Base-by-base conservation (phyloP, 495 filamentous ascomycete genomes). In the Trichoderma orchidacearum region DNA sequence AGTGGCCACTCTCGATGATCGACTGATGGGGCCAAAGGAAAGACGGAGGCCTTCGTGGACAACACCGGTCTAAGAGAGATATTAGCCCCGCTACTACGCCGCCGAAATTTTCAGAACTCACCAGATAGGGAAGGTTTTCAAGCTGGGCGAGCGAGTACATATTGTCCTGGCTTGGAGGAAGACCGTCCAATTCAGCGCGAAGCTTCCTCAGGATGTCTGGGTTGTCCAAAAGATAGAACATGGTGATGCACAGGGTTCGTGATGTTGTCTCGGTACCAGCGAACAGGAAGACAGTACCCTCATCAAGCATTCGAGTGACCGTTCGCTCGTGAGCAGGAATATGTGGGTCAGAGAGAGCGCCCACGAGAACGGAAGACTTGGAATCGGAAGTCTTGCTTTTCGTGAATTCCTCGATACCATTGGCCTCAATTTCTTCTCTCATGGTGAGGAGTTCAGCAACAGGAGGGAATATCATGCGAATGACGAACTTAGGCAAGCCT, bases 41-140 rank as follows among this genome's bases (percentile, higher is more conserved):
- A 79, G 53, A 1, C 80, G 74, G 9, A 81, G 60, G 0, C 64
- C 63, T 63, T 83, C 81, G 27, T 65, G 60, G 13, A 82, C 65
- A 0, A 72, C 67, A 9, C 66, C 79, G 6, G 60, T 65, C 70
- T 75, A 59, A 15, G 0, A 21, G 41, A 13, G 27, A 56, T 13
- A 45, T 54, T 27, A 30, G 56, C 7, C 13, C 56, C 3, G 51
- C 30, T 13, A 36, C 12, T n/a, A 12, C 30, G 7, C 8, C 21
- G 28, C n/a, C 51, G 21, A n/a, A 41, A 27, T 8, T 17, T 38
- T 41, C 36, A 15, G 2, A 3, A 59, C 60, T 38, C 51, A 64
- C 61, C n/a, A 83, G 58, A 59, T 80, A 80, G 0, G 80, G 76
- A 23, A 83, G 63, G 27, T 70, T 55, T 56, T 82, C 77, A 23